Evolutionary conservation across 2,329 filamentous ascomycete genomes (phyloP).

Genomic region (Lasiodiplodia sp.): DNA sequence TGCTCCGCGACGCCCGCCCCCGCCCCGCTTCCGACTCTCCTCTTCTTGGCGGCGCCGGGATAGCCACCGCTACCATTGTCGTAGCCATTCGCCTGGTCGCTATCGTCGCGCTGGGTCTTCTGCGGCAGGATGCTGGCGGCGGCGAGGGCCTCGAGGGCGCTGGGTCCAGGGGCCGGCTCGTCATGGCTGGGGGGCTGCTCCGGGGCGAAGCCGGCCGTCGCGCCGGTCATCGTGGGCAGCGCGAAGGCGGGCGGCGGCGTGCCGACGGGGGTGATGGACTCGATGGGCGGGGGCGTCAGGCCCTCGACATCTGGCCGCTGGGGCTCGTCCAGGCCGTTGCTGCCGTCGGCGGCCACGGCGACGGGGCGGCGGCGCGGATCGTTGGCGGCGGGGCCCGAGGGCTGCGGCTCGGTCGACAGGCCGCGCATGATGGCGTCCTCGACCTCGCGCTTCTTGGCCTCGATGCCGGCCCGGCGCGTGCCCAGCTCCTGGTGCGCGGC

Average conservation of each 20-base stretch:
- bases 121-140: slow-evolving; percentile 21
- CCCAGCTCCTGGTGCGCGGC: slow-evolving; percentile 68
- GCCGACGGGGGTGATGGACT: slow-evolving; percentile 60
- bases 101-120: slow-evolving; percentile 15
- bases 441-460: slow-evolving; percentile 84
- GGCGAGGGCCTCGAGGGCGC: slow-evolving; percentile 11
- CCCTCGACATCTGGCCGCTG: slow-evolving; percentile 84
- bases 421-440: slow-evolving; percentile 91
- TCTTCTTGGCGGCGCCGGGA: slow-evolving; percentile 41
- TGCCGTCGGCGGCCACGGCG: background rate
- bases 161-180: background rate
- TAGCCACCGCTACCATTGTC: background rate
- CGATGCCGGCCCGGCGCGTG: slow-evolving; percentile 73
- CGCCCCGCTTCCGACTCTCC: slow-evolving; percentile 44
- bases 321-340: slow-evolving; percentile 56
- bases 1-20: slow-evolving; percentile 27
- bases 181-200: slow-evolving; percentile 17
- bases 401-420: slow-evolving; percentile 65
- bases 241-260: slow-evolving; percentile 49
- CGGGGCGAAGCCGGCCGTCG: slow-evolving; percentile 36
- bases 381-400: slow-evolving; percentile 49
- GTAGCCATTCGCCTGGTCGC: slow-evolving; percentile 33
- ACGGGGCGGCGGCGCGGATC: slow-evolving; percentile 30
- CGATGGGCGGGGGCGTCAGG: slow-evolving; percentile 79
- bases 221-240: slow-evolving; percentile 51